phyloP scores from a whole-genome alignment of 2,329 filamentous ascomycete species.

The Gaeumannomyces sp. region DNA sequence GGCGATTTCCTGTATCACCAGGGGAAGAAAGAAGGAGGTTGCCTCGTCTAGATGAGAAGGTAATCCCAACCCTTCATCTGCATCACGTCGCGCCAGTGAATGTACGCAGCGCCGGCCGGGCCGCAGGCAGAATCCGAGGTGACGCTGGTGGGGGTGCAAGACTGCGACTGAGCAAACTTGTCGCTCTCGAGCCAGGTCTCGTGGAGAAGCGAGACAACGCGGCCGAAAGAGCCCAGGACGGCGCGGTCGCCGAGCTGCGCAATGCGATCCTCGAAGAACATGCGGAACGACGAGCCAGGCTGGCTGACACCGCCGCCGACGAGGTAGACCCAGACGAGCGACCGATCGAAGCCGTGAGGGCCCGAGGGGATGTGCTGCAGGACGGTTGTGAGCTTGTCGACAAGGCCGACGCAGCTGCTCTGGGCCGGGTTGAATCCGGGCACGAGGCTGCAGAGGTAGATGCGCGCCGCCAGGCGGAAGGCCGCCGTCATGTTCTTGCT shows the following conservation, averaged over 20 bases:
- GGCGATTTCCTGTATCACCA: constrained; percentile 24
- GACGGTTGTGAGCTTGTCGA: constrained; percentile 69
- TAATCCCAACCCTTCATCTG: constrained; percentile 86
- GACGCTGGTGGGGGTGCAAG: constrained; percentile 27
- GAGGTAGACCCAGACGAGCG: constrained; percentile 87
- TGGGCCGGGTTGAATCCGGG: constrained; percentile 78
- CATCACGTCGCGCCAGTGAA: constrained; percentile 96
- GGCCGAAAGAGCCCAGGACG: constrained; percentile 77
- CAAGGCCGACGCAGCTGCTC: constrained; percentile 65
- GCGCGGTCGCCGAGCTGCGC: constrained; percentile 69
- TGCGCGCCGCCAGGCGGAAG: constrained; percentile 86
- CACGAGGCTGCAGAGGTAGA: constrained; percentile 94
- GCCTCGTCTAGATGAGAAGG: constrained; percentile 63
- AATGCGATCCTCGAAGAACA: constrained; percentile 70
- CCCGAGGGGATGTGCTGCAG: constrained; percentile 81
- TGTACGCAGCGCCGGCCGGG: constrained; percentile 40
- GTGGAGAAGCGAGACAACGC: constrained; percentile 68
- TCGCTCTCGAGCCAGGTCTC: constrained; percentile 83
- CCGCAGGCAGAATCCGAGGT: constrained; percentile 30
- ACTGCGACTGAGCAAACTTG: constrained; percentile 20
- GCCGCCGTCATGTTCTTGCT: constrained; percentile 83
- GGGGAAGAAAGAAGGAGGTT: constrained; percentile 13
- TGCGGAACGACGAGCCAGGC: constrained; percentile 67
- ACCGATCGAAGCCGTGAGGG: constrained; percentile 77
- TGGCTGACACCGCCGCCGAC: constrained; percentile 76